phyloP scores from a whole-genome alignment of 805 yeast species.

The Yarrowia sp. region DNA sequence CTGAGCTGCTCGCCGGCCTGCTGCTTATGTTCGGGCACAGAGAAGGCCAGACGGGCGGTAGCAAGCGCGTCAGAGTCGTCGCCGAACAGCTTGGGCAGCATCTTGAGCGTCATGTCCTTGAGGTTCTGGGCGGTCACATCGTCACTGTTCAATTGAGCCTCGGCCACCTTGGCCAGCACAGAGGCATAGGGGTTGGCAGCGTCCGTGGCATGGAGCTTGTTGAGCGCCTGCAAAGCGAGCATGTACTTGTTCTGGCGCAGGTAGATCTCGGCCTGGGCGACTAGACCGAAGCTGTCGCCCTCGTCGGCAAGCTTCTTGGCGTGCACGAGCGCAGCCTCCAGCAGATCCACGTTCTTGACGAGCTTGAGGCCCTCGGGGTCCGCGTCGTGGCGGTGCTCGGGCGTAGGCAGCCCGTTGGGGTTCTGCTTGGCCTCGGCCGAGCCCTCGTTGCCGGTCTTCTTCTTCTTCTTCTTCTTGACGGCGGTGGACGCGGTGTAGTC shows the following conservation, averaged over 20 bases:
- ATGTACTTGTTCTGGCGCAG: constrained; percentile 49
- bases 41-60: constrained; percentile 12
- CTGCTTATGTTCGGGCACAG: neutral
- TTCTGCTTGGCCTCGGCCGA: constrained; percentile 51
- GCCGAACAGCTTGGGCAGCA: constrained; percentile 27
- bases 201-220: constrained; percentile 42
- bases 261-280: constrained; percentile 39
- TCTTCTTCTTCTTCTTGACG: constrained; percentile 45
- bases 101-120: constrained; percentile 32
- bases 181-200: constrained; percentile 40
- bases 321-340: constrained; percentile 36
- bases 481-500: constrained; percentile 46
- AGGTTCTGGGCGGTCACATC: constrained; percentile 47
- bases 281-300: neutral
- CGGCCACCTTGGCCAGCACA: constrained; percentile 41
- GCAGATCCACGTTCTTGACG: constrained; percentile 28
- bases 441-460: constrained; percentile 29
- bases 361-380: constrained; percentile 46
- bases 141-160: constrained; percentile 41
- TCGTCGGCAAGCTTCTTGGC: constrained; percentile 48
- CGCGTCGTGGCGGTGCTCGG: constrained; percentile 44
- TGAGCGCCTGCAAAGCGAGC: constrained; percentile 51
- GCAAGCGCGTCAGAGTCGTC: neutral
- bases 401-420: constrained; percentile 38
- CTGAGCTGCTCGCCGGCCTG: neutral